A percentile compares a stretch with the other conserved stretches of the same genome.
Conservation (phyloP, 2,329 filamentous ascomycete genomes). For the Xylariaceae sp. region DNA sequence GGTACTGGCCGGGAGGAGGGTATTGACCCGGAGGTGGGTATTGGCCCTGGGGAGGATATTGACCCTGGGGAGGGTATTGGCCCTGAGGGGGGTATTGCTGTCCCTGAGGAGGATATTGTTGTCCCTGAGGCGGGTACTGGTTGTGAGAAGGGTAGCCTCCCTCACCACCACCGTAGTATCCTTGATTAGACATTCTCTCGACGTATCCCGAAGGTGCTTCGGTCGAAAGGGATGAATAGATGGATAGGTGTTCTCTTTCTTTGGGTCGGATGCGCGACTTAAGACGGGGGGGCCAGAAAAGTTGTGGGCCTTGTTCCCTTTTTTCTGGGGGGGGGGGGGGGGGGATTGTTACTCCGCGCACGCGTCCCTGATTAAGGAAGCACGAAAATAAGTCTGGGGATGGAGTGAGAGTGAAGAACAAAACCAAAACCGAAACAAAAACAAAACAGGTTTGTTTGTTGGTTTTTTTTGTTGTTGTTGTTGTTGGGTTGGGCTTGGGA, state of each 20-base stretch:
- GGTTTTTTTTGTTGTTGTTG: too few relatives aligned
- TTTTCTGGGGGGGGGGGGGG: too few relatives aligned
- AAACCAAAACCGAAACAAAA: too few relatives aligned
- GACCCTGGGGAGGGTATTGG: slow-evolving; percentile 16
- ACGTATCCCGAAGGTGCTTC: not conserved
- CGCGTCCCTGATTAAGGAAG: too few relatives aligned
- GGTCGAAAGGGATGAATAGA: not conserved
- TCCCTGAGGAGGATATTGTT: slow-evolving; percentile 19
- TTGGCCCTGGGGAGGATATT: slow-evolving; percentile 20
- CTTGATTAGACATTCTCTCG: slow-evolving; percentile 25
- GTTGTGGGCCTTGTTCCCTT: too few relatives aligned
- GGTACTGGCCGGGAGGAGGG: slow-evolving; percentile 21
- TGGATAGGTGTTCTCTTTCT: too few relatives aligned
- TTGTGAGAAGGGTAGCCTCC: slow-evolving; percentile 7
- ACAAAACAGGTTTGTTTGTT: too few relatives aligned
- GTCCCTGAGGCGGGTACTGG: slow-evolving; percentile 14
- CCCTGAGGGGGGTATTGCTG: slow-evolving; percentile 16
- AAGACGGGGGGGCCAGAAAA: too few relatives aligned
- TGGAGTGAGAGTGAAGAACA: too few relatives aligned
- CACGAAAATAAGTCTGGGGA: too few relatives aligned
- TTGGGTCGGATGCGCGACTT: not conserved
- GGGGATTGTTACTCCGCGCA: too few relatives aligned
- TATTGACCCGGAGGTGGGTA: slow-evolving; percentile 15
- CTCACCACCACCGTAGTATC: slow-evolving; percentile 18
- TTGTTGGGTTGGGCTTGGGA: too few relatives aligned